Percentiles rank a stretch among this genome's conserved stretches.
phyloP scores from a whole-genome alignment of 2,329 filamentous ascomycete species.

The Aspergillus vadensis region DNA sequence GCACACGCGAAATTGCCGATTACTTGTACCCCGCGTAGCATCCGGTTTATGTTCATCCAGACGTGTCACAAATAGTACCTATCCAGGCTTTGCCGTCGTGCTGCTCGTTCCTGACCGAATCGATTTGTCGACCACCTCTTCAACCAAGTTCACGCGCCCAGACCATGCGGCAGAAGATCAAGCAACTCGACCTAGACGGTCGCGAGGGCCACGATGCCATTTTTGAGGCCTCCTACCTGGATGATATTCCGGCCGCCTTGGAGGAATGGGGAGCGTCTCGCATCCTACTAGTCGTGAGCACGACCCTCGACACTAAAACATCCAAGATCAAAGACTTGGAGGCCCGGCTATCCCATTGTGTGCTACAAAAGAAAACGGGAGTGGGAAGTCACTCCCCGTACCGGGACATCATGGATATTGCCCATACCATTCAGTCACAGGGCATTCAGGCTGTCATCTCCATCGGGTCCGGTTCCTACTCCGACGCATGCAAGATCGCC shows the following conservation, averaged over 20 bases:
- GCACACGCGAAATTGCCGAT: no score
- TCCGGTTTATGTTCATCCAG: no score
- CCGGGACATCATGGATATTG: conserved; percentile 3
- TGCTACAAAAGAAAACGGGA: conserved; percentile 6
- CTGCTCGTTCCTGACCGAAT: no score
- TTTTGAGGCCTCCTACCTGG: conserved; percentile 5
- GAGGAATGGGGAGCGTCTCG: neutral
- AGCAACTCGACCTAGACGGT: conserved; percentile 2
- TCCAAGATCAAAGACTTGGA: conserved; percentile 2
- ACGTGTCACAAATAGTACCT: no score
- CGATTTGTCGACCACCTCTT: neutral
- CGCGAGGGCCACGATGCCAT: conserved; percentile 1
- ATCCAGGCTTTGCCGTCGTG: no score
- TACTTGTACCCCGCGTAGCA: no score
- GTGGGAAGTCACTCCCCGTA: conserved; percentile 7
- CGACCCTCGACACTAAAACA: conserved; percentile 3
- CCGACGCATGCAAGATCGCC: conserved; percentile 6
- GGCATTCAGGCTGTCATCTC: conserved; percentile 1
- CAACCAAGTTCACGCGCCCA: neutral
- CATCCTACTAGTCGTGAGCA: conserved; percentile 6
- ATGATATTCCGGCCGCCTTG: neutral
- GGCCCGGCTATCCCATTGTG: neutral
- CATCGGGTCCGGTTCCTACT: conserved; percentile 2
- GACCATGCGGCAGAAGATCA: neutral
- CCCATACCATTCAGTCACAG: neutral